Conservation (phyloP, 768 basidiomycete genomes). For the Rhizopogon salebrosus region DNA sequence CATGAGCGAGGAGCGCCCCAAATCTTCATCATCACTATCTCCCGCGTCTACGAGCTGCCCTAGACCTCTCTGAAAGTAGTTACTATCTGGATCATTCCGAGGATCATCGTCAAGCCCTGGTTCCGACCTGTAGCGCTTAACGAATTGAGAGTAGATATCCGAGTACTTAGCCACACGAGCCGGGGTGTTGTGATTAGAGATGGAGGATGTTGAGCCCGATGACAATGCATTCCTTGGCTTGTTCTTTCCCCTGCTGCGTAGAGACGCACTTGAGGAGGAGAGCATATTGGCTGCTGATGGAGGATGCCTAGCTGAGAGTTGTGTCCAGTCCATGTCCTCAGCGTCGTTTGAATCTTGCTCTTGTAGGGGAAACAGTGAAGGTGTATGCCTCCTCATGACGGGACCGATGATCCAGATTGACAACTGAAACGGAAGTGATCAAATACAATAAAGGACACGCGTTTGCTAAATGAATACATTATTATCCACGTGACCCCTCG, state of each 20-base stretch:
- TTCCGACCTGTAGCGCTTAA: constrained; percentile 67
- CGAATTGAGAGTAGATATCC: constrained; percentile 77
- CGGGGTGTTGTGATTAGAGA: constrained; percentile 23
- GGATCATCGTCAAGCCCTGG: constrained; percentile 62
- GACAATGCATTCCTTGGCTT: constrained; percentile 24
- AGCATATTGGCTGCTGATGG: constrained; percentile 7
- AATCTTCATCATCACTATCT: constrained; percentile 73
- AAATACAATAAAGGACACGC: background rate
- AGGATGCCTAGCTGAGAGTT: constrained; percentile 26
- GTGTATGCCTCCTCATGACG: constrained; percentile 45
- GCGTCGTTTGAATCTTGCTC: constrained; percentile 49
- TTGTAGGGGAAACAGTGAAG: constrained; percentile 63
- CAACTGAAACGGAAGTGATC: background rate
- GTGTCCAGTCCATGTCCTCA: constrained; percentile 43
- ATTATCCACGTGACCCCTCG: background rate
- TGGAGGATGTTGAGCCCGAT: constrained; percentile 22
- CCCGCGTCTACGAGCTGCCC: constrained; percentile 65
- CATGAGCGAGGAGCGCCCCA: constrained; percentile 37
- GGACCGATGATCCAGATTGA: background rate
- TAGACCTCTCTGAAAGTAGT: constrained; percentile 72
- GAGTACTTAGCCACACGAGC: constrained; percentile 37
- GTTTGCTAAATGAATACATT: no score
- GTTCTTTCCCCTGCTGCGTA: constrained; percentile 28
- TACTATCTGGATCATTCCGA: constrained; percentile 76
- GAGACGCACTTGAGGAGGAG: constrained; percentile 25